These are phyloP conservation scores for Colletotrichum sp. DNA, from an alignment of 2,329 filamentous ascomycete genomes.

Conservation along the genomic window DNA sequence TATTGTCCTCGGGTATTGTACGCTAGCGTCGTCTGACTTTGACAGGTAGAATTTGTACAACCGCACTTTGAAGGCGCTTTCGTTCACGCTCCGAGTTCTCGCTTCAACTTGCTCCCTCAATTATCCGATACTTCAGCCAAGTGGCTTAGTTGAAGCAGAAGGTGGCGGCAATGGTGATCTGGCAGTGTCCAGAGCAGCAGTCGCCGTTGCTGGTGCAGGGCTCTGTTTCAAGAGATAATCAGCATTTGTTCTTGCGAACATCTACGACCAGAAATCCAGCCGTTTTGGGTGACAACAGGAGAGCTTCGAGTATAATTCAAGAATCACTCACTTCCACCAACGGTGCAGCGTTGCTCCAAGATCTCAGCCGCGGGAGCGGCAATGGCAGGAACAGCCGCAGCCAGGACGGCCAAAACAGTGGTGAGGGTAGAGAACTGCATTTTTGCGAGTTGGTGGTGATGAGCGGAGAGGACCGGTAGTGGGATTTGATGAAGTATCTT, in stretches of 20 bases:
- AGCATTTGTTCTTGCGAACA: neutral
- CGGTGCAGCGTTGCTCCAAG: neutral
- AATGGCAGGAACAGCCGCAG: slow-evolving; percentile 32
- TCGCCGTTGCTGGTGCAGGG: neutral
- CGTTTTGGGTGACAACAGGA: too few relatives aligned
- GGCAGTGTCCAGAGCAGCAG: neutral
- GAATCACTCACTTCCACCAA: neutral
- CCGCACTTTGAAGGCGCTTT: too few relatives aligned
- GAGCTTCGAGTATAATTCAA: neutral
- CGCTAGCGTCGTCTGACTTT: neutral
- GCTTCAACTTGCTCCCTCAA: neutral
- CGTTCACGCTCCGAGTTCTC: neutral
- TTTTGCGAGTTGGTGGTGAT: neutral
- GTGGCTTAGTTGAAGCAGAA: neutral
- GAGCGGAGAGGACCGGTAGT: neutral
- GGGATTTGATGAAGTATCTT: too few relatives aligned
- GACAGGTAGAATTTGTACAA: neutral
- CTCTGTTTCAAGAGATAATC: neutral
- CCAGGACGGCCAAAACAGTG: slow-evolving; percentile 48
- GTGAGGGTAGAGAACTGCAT: slow-evolving; percentile 52
- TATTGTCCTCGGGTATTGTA: neutral
- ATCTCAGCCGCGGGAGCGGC: neutral
- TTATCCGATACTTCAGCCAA: neutral
- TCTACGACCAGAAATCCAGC: neutral
- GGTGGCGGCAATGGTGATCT: neutral